Conservation (phyloP, 2,329 filamentous ascomycete species). For the Keithomyces neogunnii region DNA sequence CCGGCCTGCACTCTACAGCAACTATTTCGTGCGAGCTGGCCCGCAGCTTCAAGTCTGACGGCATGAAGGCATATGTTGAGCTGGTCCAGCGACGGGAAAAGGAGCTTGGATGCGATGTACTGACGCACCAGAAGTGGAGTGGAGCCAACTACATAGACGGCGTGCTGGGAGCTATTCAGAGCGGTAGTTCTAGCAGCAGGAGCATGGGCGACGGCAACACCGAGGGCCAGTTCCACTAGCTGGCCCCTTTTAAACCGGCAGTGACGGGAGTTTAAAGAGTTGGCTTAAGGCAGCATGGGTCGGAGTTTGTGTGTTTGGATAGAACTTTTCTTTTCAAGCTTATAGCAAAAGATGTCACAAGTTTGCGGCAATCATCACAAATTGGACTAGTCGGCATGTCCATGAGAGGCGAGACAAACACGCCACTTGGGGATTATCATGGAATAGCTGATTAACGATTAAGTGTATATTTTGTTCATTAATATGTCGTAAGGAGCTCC, state of each 20-base stretch:
- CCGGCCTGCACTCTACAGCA: slow-evolving; percentile 58
- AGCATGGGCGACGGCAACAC: slow-evolving; percentile 96
- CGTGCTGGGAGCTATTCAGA: slow-evolving; percentile 82
- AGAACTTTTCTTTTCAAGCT: too few relatives aligned
- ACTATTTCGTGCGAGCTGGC: slow-evolving; percentile 66
- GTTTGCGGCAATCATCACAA: not conserved
- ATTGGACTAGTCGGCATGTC: not conserved
- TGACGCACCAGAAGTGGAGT: slow-evolving; percentile 88
- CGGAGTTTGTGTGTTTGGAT: too few relatives aligned
- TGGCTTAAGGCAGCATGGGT: too few relatives aligned
- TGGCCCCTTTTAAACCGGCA: not conserved
- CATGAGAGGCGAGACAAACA: not conserved
- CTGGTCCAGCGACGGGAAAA: slow-evolving; percentile 85
- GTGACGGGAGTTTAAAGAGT: not conserved
- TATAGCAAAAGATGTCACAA: too few relatives aligned
- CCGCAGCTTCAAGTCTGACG: slow-evolving; percentile 74
- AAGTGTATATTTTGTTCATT: not conserved
- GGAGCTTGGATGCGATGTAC: slow-evolving; percentile 81
- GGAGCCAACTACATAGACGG: slow-evolving; percentile 70
- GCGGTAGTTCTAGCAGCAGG: slow-evolving; percentile 78
- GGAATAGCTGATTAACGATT: not conserved
- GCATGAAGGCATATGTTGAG: slow-evolving; percentile 97
- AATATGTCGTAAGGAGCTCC: not conserved
- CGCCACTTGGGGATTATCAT: not conserved
- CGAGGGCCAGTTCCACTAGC: slow-evolving; percentile 55